Percentiles rank a stretch among this genome's conserved stretches.
Conservation (phyloP, 2,329 filamentous ascomycete species). For the Phialemoniopsis sp. region DNA sequence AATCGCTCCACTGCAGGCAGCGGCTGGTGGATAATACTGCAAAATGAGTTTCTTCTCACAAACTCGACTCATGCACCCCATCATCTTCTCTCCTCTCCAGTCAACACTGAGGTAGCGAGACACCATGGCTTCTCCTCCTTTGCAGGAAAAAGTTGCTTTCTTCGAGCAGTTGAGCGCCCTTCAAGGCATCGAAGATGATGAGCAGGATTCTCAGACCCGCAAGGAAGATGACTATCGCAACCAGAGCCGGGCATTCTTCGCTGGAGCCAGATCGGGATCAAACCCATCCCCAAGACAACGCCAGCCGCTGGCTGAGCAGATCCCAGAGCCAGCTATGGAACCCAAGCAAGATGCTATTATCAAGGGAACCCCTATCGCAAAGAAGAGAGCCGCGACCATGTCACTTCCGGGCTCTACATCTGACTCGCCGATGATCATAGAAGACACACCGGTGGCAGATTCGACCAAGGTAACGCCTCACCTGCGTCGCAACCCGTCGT, state of each 20-base stretch:
- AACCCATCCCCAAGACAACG: slow-evolving; percentile 3
- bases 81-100: not conserved
- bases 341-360: slow-evolving; percentile 4
- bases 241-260: slow-evolving; percentile 18
- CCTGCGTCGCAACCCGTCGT: slow-evolving; percentile 17
- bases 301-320: not conserved
- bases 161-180: slow-evolving; percentile 36
- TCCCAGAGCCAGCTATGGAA: not conserved
- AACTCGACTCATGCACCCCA: no score
- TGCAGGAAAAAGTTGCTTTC: slow-evolving; percentile 37
- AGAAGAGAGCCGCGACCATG: slow-evolving; percentile 3
- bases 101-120: not conserved
- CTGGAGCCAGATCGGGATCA: slow-evolving; percentile 3
- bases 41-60: no score
- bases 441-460: slow-evolving; percentile 23
- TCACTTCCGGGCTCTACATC: slow-evolving; percentile 1
- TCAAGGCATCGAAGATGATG: slow-evolving; percentile 15
- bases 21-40: no score
- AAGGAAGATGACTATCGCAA: slow-evolving; percentile 28
- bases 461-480: slow-evolving; percentile 9
- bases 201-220: slow-evolving; percentile 19
- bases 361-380: slow-evolving; percentile 12
- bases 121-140: slow-evolving; percentile 7
- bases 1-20: no score
- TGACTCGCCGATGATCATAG: slow-evolving; percentile 16